Base-by-base conservation (phyloP, 768 basidiomycete species). In the Scleroderma bovista region DNA sequence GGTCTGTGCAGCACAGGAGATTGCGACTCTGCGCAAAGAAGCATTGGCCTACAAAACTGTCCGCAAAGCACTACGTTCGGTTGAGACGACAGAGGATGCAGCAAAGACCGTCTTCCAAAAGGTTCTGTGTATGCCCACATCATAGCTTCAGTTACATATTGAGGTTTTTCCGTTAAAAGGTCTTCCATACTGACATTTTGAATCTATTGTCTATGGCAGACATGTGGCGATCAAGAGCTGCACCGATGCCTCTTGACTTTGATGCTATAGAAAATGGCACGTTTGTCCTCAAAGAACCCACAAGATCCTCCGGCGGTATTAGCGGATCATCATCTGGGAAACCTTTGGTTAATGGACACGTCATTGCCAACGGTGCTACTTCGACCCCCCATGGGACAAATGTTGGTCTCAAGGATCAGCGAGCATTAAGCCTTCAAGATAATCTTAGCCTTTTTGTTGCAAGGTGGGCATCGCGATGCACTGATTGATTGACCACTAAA, bases 201-300 rank as follows among this genome's bases (percentile, higher is more conserved):
- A 92, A 95, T 49, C 75, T 99, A 0, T 74, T 99, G 26, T 80
- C 79, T 16, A 99, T 99, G 96, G 69, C 81, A 13, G 96, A 98
- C 59, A 97, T 99, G 93, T 99, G 96, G 96, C 84, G 84, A 29
- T 80, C 86, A 6, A 79, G 95, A 36, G 80, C 84, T n/a, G 86
- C 86, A 46, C 96, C 96, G 1, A 80, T 78, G 0, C 84, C 94
- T 1, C 78, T 99, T 23, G 83, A 88, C 51, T 93, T 84, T 59
- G 83, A 88, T n/a, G 67, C 70, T 3, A 92, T 98, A 56, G 64
- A 81, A 57, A 68, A 81, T 16, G 84, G 75, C 6, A 74, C 77
- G 1, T 92, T 91, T 59, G 61, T 68, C 12, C 66, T 77, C 17
- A 72, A 67, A 46, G 63, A 51, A 55, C 65, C 63, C 37, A 53